Percentiles rank a stretch among this genome's conserved stretches.
phyloP scores from a whole-genome alignment of 768 basidiomycete species.

The Lentinus brumalis region DNA sequence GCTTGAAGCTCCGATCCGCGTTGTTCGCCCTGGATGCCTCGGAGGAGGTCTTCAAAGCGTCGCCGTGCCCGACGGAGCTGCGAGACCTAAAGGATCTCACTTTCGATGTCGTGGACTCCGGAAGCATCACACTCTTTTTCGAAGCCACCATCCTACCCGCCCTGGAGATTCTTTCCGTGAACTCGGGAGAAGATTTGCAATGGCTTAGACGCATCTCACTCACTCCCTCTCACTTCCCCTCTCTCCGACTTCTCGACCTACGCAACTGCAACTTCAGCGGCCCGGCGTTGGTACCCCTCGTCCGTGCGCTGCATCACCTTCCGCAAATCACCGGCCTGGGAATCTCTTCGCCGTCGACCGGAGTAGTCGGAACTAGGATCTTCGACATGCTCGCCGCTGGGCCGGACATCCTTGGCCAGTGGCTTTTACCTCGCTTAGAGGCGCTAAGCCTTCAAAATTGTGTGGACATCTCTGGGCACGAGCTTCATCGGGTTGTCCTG shows the following conservation, averaged over 20 bases:
- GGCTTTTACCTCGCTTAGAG: conserved; percentile 32
- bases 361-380: conserved; percentile 27
- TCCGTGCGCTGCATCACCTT: conserved; percentile 31
- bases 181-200: conserved; percentile 31
- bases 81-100: conserved; percentile 25
- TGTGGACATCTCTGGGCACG: conserved; percentile 33
- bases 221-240: conserved; percentile 23
- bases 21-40: conserved; percentile 28
- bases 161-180: conserved; percentile 27
- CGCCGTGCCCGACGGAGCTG: conserved; percentile 19
- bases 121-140: conserved; percentile 32
- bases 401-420: conserved; percentile 21
- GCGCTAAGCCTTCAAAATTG: conserved; percentile 33
- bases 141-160: conserved; percentile 29
- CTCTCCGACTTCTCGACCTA: conserved; percentile 32
- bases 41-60: conserved; percentile 27
- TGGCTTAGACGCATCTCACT: conserved; percentile 31
- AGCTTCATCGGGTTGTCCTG: conserved; percentile 28
- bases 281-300: conserved; percentile 32
- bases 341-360: conserved; percentile 29
- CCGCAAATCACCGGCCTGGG: conserved; percentile 32
- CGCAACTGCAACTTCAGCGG: conserved; percentile 34
- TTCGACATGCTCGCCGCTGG: conserved; percentile 31
- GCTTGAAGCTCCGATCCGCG: conserved; percentile 28
- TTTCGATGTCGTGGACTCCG: conserved; percentile 30